A percentile compares a stretch with the other conserved stretches of the same genome.
Evolutionary conservation across 192 early-diverging fungal species (phyloP).

Genomic region (Paraglomus occultum): DNA sequence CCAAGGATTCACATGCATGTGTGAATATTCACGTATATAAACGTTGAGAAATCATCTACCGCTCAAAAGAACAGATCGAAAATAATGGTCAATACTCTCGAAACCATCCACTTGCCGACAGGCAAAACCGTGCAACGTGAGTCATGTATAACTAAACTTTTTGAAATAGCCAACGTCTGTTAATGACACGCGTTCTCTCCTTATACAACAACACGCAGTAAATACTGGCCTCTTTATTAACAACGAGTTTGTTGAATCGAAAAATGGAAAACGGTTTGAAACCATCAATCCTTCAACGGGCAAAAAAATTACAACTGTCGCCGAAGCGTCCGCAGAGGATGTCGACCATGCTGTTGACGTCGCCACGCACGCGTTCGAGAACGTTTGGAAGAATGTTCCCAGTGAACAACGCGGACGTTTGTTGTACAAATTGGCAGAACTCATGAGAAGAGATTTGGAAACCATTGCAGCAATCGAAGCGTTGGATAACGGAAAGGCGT

Average conservation of each 20-base stretch:
- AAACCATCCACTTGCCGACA: neutral
- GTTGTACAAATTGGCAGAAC: conserved; percentile 60
- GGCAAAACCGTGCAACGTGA: neutral
- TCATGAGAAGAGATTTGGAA: conserved; percentile 47
- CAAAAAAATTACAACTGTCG: conserved; percentile 52
- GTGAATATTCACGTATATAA: no score
- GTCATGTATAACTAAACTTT: neutral
- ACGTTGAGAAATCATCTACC: no score
- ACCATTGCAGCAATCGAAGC: conserved; percentile 62
- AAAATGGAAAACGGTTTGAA: conserved; percentile 47
- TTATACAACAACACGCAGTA: neutral
- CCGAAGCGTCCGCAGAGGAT: conserved; percentile 58
- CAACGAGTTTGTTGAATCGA: conserved; percentile 59
- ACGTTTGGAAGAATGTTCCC: conserved; percentile 52
- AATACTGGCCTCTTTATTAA: conserved; percentile 68
- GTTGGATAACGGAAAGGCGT: conserved; percentile 76
- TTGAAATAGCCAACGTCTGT: no score
- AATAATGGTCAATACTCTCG: no score
- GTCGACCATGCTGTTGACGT: conserved; percentile 67
- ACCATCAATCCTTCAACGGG: conserved; percentile 70
- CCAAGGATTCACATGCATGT: no score
- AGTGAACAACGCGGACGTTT: conserved; percentile 48
- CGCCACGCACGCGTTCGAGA: conserved; percentile 51
- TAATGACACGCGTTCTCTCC: no score
- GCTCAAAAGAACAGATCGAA: no score